Evolutionary conservation across 2,329 filamentous ascomycete species (phyloP), one percentile per base, ranked within the genome.

Genomic region (Arthrobotrys entomopaga): DNA sequence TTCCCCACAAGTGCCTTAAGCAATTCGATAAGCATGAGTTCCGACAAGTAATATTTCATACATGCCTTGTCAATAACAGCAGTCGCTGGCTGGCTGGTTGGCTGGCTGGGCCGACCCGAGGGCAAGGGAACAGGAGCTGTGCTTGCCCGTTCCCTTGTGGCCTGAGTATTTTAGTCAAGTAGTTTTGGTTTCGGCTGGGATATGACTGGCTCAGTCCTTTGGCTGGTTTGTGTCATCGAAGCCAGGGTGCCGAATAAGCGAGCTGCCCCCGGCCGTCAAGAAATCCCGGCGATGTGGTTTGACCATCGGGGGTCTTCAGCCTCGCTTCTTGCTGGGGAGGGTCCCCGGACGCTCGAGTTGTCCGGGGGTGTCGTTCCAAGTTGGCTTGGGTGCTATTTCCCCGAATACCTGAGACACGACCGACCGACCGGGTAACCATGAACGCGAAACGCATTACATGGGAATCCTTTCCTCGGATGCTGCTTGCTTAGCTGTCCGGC

Each of bases 151-250:
- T 56, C 54, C 63, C 53, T 59, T 48, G 70, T 61, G 67, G 70
- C 70, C 70, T 74, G 70, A 58, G 29, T 34, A 74, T 74, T 67
- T 67, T 66, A 74, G 70, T 74, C n/a, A n/a, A n/a, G n/a, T n/a
- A n/a, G n/a, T n/a, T n/a, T 34, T 61, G 70, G 70, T 74, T 74
- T 74, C 70, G 70, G 70, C 70, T 58, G 56, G 70, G 70, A 54
- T 74, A 61, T 63, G 56, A 48, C 63, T 73, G 69, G 61, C 63
- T 71, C 59, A 59, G 61, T 63, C 40, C 20, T 73, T 59, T 74
- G 63, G 70, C 70, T 67, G 63, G 63, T 74, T 74, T 74, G 70
- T 74, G 70, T 67, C 70, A 74, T 74, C 49, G 49, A n/a, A 49
- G 69, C 69, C 66, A 63, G 70, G 70, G 61, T 43, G 50, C 57